Base-by-base conservation (phyloP, 805 yeast genomes). In the Sporopachydermia lactativora region DNA sequence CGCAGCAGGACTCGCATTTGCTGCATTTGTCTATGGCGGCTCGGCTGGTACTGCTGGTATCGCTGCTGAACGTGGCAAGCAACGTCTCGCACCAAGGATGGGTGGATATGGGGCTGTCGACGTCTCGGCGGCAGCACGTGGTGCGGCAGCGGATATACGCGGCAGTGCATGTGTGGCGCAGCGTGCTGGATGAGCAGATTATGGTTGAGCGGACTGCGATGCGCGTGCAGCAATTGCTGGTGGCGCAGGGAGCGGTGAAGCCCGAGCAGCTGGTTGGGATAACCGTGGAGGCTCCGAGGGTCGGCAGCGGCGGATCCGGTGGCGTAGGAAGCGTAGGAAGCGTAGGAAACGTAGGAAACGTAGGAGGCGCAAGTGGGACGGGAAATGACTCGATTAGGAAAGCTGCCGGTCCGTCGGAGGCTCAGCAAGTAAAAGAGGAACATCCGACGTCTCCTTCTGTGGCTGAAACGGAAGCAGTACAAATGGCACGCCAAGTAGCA, bases 401-500 rank as follows among this genome's bases (percentile, higher is more conserved):
- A n/a, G n/a, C n/a, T n/a, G n/a, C n/a, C n/a, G n/a, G n/a, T n/a
- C n/a, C n/a, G n/a, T n/a, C n/a, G n/a, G n/a, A n/a, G n/a, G n/a
- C n/a, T n/a, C n/a, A n/a, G n/a, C n/a, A n/a, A n/a, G n/a, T n/a
- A n/a, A n/a, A n/a, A n/a, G n/a, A n/a, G n/a, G n/a, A n/a, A n/a
- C n/a, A n/a, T n/a, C n/a, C n/a, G n/a, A n/a, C n/a, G n/a, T n/a
- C n/a, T n/a, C n/a, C n/a, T n/a, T n/a, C n/a, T n/a, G n/a, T n/a
- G n/a, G n/a, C n/a, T n/a, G n/a, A n/a, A n/a, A 24, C 31, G n/a
- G 13, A 24, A 8, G 31, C 8, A 8, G 31, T 8, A 24, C n/a
- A 24, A 8, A 8, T 24, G 31, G 8, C 80, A 11, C 71, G 75
- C 18, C 68, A 66, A 36, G 65, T 71, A 42, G 97, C 89, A 53